These are phyloP conservation scores for Curvularia hawaiiensis DNA, from an alignment of 2,329 filamentous ascomycete genomes.

Conservation along the genomic window DNA sequence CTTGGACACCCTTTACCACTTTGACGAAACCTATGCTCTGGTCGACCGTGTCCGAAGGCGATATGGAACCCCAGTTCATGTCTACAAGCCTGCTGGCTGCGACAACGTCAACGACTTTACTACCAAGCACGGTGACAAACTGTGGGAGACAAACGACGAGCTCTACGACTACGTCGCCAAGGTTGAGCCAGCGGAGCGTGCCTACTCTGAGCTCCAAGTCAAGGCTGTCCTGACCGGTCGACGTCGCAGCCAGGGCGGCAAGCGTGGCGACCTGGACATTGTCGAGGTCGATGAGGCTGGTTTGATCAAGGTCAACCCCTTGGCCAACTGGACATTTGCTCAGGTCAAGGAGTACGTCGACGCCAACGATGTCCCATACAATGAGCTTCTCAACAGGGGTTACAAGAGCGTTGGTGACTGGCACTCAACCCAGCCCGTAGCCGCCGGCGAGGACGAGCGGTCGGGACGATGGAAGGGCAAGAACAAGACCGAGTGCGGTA, in stretches of 20 bases:
- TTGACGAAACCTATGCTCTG: slow-evolving; percentile 57
- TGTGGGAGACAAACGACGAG: slow-evolving; percentile 86
- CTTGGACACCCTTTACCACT: slow-evolving; percentile 61
- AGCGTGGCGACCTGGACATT: slow-evolving; percentile 87
- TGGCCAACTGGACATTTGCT: slow-evolving; percentile 91
- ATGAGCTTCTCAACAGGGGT: slow-evolving; percentile 85
- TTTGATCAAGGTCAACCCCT: slow-evolving; percentile 95
- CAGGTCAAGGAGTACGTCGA: slow-evolving; percentile 89
- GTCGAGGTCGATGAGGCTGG: slow-evolving; percentile 91
- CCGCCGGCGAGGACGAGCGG: slow-evolving; percentile 91
- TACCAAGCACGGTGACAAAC: slow-evolving; percentile 75
- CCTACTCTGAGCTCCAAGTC: slow-evolving; percentile 85
- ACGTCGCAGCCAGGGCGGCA: slow-evolving; percentile 88
- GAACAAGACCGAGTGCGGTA: slow-evolving; percentile 95
- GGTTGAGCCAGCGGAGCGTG: slow-evolving; percentile 92
- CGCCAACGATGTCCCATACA: slow-evolving; percentile 89
- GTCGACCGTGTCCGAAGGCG: slow-evolving; percentile 71
- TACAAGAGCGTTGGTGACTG: slow-evolving; percentile 99
- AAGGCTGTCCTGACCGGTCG: slow-evolving; percentile 92
- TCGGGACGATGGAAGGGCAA: slow-evolving; percentile 97
- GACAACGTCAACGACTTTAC: slow-evolving; percentile 79
- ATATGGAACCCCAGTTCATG: slow-evolving; percentile 82
- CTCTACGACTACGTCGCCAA: slow-evolving; percentile 98
- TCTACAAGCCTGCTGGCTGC: slow-evolving; percentile 83
- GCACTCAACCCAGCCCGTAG: slow-evolving; percentile 92